phyloP scores from a whole-genome alignment of 805 yeast genomes.

The Wickerhamiella parazyma region DNA sequence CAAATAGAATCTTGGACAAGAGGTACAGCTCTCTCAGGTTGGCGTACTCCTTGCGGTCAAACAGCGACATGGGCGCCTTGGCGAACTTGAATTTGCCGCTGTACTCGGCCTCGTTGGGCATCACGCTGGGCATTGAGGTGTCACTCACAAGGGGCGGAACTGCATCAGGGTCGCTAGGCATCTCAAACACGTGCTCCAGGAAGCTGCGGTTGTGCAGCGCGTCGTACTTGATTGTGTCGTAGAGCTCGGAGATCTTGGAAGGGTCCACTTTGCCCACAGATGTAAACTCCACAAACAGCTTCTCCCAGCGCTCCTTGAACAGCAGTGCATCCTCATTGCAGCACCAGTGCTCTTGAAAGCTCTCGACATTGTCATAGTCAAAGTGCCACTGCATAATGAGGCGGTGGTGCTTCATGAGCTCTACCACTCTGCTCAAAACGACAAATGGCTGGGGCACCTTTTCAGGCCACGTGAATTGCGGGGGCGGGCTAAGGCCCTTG shows the following conservation, averaged over 20 bases:
- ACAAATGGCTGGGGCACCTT: conserved; percentile 95
- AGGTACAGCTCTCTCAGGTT: conserved; percentile 78
- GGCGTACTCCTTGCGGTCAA: conserved; percentile 68
- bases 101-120: conserved; percentile 23
- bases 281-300: conserved; percentile 79
- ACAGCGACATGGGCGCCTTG: conserved; percentile 30
- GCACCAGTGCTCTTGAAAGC: conserved; percentile 79
- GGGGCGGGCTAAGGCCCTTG: conserved; percentile 93
- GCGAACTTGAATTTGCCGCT: conserved; percentile 23
- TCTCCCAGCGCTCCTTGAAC: conserved; percentile 95
- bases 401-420: conserved; percentile 83
- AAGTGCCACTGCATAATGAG: conserved; percentile 73
- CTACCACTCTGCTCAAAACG: conserved; percentile 88
- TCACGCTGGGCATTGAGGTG: conserved; percentile 24
- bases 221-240: conserved; percentile 97
- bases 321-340: conserved; percentile 88
- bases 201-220: conserved; percentile 91
- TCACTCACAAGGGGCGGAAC: conserved; percentile 24
- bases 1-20: conserved; percentile 84
- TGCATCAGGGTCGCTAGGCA: conserved; percentile 16
- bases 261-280: conserved; percentile 96
- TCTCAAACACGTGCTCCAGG: conserved; percentile 62
- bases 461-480: conserved; percentile 97
- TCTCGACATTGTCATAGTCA: conserved; percentile 45
- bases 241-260: conserved; percentile 86